Evolutionary conservation across 192 early-diverging fungal genomes (phyloP), one percentile per base, ranked within the genome.

Genomic region (Entomortierella beljakovae): DNA sequence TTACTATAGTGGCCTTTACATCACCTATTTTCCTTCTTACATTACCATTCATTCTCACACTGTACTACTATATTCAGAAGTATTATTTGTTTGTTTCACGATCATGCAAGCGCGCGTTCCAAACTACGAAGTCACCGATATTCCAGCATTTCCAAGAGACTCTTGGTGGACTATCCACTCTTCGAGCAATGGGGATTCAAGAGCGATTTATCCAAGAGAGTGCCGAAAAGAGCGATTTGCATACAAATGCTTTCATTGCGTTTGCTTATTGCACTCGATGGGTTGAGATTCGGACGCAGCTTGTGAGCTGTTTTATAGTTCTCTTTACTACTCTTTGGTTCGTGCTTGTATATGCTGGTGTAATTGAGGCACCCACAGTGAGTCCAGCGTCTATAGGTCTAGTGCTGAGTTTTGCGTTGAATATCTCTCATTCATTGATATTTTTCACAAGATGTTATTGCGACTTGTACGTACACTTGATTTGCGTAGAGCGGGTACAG

Each of bases 381-480:
- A 88, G 93, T 73, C 89, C 92, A 15, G 94, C 93, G 7, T 68
- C 90, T 61, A 89, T 90, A 29, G 92, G 90, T n/a, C 63, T 91
- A 63, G 76, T 87, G 28, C 82, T 92, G 1, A 87, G 87, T 1
- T 94, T 93, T 77, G 88, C 94, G 6, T 71, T 92, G 18, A 82
- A 81, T 6, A 87, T 93, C 42, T 93, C 95, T 16, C 90, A 95
- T 60, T 86, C 91, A 48, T 70, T 97, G 43, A 92, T 91, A 61
- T 95, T 90, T 93, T 89, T 92, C 71, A 89, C 96, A 23, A 86
- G 94, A 11, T 87, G 89, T 37, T 93, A 88, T 40, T 93, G 93
- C 57, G 94, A 96, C 70, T 88, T 96, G 57, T 67, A 70, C n/a
- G 55, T 46, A 16, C 51, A 68, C 32, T 23, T 70, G 25, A 68